Base-by-base conservation (phyloP, 2,329 filamentous ascomycete genomes). In the Aureobasidium sp. region DNA sequence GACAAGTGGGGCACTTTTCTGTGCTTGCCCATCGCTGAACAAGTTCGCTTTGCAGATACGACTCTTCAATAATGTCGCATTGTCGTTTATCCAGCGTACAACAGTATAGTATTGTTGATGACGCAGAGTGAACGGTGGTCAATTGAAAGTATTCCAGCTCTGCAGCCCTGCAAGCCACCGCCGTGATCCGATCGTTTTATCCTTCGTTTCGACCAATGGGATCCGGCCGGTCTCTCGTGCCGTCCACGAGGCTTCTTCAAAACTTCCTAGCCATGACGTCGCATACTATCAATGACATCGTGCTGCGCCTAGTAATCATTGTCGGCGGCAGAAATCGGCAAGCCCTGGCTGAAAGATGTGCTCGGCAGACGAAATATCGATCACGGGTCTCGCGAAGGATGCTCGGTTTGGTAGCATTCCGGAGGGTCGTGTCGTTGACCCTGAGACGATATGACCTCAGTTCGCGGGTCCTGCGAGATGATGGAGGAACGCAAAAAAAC, bases 121-220 rank as follows among this genome's bases (percentile, higher is more conserved):
- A 58, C 42, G 42, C 55, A 37, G 53, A 36, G 15, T 12, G 41
- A 37, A 39, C 22, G 39, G 20, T 44, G 47, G 47, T 59, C 41
- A 22, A 41, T 59, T 20, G 44, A 49, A 49, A 45, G 56, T 49
- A 12, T 48, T 20, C 41, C 25, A 12, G 25, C 15, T 31, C 27
- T 49, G 56, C 25, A 49, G 56, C 56, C 56, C 56, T 59, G 36
- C 44, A 59, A 59, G 56, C 56, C 56, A 59, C 29, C 17, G 44
- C 56, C 56, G 56, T 31, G 56, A 41, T 48, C 56, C 56, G 56
- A 59, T 59, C 34, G 42, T 59, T 59, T 34, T 9, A 7, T 39
- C 8, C 15, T 34, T n/a, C 15, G 11, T 14, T 9, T 6, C 36
- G n/a, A 41, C 44, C 56, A 59, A 48, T 48, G 31, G 44, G 45